Evolutionary conservation across 2,329 filamentous ascomycete genomes (phyloP), one percentile per base, ranked within the genome.

Genomic region (Calonectria montana): DNA sequence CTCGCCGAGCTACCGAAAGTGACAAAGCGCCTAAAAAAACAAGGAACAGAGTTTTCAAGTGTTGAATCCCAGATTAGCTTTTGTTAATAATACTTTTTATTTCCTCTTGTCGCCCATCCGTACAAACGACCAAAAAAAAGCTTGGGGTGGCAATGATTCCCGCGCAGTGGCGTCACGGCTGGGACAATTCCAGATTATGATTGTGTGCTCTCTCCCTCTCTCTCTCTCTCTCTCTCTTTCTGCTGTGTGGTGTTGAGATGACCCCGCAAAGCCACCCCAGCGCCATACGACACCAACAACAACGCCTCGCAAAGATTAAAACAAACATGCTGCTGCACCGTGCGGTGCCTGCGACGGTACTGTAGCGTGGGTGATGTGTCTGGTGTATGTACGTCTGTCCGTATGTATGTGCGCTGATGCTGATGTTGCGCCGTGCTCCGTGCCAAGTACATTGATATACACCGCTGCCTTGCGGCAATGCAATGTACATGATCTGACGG

Each of bases 401-500:
- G 25, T 53, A 27, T 43, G 53, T 13, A 23, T 31, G 57, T 61
- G 57, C 37, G 57, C 57, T 43, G 35, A 43, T 61, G 37, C 37
- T 61, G 57, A 43, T 61, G 57, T 29, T 57, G 31, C 53, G 53
- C 35, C 53, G 53, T 23, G 29, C 53, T 57, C 27, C 31, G n/a
- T 29, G 57, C 57, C 39, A 48, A 65, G 48, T 61, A 70, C 53
- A 70, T 37, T n/a, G n/a, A 35, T 27, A 23, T 43, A 45, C 55
- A 63, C 45, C 63, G 43, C 23, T 18, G 55, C 45, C 55, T n/a
- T 39, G 62, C 68, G 68, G 68, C 63, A 70, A 66, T 70, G 68
- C 68, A 70, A 67, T 53, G 63, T 70, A 66, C 63, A 70, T 70
- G 68, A 67, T 70, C 68, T 70, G 68, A 70, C 67, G 63, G 68